A percentile compares a stretch with the other conserved stretches of the same genome.
Conservation (phyloP, 163 green algal genomes). For the Scenedesmus sp. region DNA sequence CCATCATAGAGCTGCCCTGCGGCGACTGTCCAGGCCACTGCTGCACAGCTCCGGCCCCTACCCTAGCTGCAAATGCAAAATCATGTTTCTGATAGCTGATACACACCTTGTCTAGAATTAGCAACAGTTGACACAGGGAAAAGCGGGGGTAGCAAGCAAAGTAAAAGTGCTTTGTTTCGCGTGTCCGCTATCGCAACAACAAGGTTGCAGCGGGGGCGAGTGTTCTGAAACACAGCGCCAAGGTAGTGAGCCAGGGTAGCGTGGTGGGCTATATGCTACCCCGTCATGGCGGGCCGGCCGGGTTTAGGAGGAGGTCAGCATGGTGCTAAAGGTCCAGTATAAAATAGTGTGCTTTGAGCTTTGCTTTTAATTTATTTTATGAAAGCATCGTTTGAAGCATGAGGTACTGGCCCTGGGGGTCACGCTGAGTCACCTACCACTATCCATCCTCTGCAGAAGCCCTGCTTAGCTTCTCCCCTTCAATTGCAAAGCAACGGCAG, state of each 20-base stretch:
- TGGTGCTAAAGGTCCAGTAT: too few relatives aligned
- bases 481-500: too few relatives aligned
- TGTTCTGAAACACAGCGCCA: constrained; percentile 12
- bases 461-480: too few relatives aligned
- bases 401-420: too few relatives aligned
- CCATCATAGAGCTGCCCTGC: background rate
- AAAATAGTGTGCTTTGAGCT: too few relatives aligned
- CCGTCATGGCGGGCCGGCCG: background rate
- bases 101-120: constrained; percentile 6
- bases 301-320: background rate
- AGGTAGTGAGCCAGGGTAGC: background rate
- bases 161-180: background rate
- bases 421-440: too few relatives aligned
- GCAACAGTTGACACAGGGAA: background rate
- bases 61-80: background rate
- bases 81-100: background rate
- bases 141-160: background rate
- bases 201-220: constrained; percentile 37
- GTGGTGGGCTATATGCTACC: background rate
- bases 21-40: background rate
- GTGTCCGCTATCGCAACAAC: constrained; percentile 45
- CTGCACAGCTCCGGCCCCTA: background rate
- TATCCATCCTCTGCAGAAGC: too few relatives aligned
- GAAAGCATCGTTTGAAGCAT: too few relatives aligned
- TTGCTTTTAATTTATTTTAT: too few relatives aligned